Conservation (phyloP, 495 filamentous ascomycete genomes). For the Aspergillus haitiensis region DNA sequence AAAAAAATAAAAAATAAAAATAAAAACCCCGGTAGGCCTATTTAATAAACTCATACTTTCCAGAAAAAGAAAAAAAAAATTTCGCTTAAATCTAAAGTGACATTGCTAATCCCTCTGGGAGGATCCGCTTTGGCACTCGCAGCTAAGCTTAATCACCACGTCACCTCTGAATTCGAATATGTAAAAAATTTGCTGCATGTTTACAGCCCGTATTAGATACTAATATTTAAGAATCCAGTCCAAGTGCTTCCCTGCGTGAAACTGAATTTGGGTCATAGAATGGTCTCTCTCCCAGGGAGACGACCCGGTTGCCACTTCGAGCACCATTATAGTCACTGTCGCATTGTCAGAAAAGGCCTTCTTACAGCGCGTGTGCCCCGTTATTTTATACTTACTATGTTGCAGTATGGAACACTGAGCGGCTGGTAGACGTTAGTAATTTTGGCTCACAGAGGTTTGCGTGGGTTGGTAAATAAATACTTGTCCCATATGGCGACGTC, state of each 20-base stretch:
- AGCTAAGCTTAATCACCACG: no score
- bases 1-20: no score
- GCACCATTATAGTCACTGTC: conserved; percentile 6
- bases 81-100: no score
- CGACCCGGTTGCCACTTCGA: conserved; percentile 8
- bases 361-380: background rate
- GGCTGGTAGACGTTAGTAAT: background rate
- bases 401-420: conserved; percentile 14
- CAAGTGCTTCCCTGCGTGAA: conserved; percentile 5
- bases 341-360: background rate
- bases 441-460: no score
- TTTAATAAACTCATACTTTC: no score
- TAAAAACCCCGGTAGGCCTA: no score
- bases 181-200: no score
- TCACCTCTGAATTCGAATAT: no score
- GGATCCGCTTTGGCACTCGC: no score
- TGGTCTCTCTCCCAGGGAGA: conserved; percentile 12
- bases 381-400: conserved; percentile 14
- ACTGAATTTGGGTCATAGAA: conserved; percentile 8
- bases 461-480: background rate
- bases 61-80: no score
- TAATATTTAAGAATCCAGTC: background rate
- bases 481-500: conserved; percentile 17
- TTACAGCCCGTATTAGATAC: no score
- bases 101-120: no score